Percentiles rank a stretch among this genome's conserved stretches.
phyloP scores from a whole-genome alignment of 2,329 filamentous ascomycete genomes.

The Aspergillus floridensis region DNA sequence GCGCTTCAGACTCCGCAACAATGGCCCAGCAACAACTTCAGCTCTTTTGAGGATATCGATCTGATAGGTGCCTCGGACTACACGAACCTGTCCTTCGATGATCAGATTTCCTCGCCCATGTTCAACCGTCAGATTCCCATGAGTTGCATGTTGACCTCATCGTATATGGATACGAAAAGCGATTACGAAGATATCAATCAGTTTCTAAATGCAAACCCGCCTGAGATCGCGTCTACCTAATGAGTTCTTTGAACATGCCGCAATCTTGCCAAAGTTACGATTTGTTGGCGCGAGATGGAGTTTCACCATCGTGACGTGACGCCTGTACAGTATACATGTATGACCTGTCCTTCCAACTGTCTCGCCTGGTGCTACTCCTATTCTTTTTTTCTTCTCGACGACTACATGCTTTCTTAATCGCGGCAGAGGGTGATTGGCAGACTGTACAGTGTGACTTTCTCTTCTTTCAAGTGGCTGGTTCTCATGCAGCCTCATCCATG shows the following conservation, averaged over 20 bases:
- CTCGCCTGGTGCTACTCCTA: conserved; percentile 8
- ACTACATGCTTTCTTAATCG: not conserved
- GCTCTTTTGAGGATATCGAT: conserved; percentile 34
- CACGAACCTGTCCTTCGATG: conserved; percentile 33
- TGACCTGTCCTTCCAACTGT: conserved; percentile 12
- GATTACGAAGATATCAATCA: conserved; percentile 43
- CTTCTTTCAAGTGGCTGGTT: conserved; percentile 5
- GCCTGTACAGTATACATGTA: conserved; percentile 30
- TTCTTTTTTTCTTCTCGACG: not conserved
- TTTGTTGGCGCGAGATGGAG: not conserved
- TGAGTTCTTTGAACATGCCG: not conserved
- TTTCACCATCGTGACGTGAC: no score
- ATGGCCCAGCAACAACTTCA: conserved; percentile 27
- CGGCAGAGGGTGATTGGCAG: not conserved
- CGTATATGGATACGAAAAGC: conserved; percentile 30
- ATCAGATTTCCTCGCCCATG: conserved; percentile 34
- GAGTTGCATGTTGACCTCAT: conserved; percentile 31
- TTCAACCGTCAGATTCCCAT: conserved; percentile 37
- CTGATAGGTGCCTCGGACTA: conserved; percentile 32
- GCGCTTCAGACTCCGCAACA: conserved; percentile 33
- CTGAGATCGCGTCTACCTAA: conserved; percentile 39
- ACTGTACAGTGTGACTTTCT: conserved; percentile 10
- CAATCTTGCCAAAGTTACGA: not conserved
- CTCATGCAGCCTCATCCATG: not conserved
- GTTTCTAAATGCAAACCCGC: conserved; percentile 39